Evolutionary conservation across 495 filamentous ascomycete genomes (phyloP).

Genomic region (Talaromyces trachyspermus): DNA sequence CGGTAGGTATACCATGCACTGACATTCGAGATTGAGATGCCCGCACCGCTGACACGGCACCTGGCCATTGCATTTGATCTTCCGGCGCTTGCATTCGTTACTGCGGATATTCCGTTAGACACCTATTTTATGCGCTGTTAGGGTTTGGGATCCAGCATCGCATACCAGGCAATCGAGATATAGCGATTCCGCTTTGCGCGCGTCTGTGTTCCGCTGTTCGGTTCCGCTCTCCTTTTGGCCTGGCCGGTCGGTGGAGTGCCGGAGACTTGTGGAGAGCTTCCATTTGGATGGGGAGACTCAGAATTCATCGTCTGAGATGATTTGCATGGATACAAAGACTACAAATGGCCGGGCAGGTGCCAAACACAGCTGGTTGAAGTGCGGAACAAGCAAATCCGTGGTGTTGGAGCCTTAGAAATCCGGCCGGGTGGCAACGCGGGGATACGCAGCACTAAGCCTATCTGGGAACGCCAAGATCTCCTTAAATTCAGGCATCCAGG

Average conservation of each 20-base stretch:
- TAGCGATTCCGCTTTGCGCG: conserved; percentile 62
- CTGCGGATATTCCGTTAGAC: conserved; percentile 17
- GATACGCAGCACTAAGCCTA: no score
- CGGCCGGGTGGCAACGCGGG: no score
- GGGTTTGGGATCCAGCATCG: not conserved
- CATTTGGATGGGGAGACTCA: conserved; percentile 23
- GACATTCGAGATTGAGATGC: conserved; percentile 76
- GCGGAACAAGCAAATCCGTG: not conserved
- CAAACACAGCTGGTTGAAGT: not conserved
- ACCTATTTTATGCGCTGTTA: not conserved
- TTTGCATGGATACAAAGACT: conserved; percentile 2
- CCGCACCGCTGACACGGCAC: conserved; percentile 84
- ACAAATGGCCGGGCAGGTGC: not conserved
- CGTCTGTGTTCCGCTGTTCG: conserved; percentile 38
- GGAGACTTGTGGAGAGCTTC: conserved; percentile 16
- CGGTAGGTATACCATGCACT: no score
- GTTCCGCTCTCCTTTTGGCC: conserved; percentile 43
- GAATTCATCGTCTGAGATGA: conserved; percentile 26
- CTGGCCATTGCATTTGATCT: conserved; percentile 94
- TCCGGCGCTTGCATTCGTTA: conserved; percentile 89
- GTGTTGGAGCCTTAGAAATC: no score
- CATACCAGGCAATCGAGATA: conserved; percentile 85
- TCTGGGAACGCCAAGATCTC: no score
- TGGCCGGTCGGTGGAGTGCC: conserved; percentile 19
- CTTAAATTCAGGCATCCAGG: no score